Base-by-base conservation (phyloP, 2,329 filamentous ascomycete genomes). In the Penicillium sp. region DNA sequence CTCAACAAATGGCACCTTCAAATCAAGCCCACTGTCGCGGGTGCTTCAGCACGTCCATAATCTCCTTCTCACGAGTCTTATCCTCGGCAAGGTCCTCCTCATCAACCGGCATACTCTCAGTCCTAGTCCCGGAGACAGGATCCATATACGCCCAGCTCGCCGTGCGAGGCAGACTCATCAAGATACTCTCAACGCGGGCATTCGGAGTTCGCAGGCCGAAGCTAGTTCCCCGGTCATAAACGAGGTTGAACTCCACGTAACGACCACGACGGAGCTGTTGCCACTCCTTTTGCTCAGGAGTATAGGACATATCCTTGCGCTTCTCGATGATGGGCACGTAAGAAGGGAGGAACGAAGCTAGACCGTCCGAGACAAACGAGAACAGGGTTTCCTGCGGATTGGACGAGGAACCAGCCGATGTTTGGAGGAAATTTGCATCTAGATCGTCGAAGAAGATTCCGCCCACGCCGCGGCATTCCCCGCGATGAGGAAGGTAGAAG, bases 401-500 rank as follows among this genome's bases (percentile, higher is more conserved):
- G 70, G 94, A 90, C 1, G 86, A 85, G 1, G 79, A 79, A 26
- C 72, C 70, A 1, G 75, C 67, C 5, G 75, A 76, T 35, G 70
- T 72, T 55, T 76, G 65, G 30, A 79, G 70, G 71, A 79, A 79
- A 57, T 67, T 71, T 45, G 78, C 90, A 75, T 99, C 95, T 14
- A 99, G 84, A 75, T 99, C 95, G 78, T 99, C 95, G 73, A 99
- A 99, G 85, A 99, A 99, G 78, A 99, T 98, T 57, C 95, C 95
- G 56, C 95, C 95, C 37, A 99, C 81, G 59, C 95, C 95, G 52
- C 95, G 89, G 51, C 87, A 83, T 80, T 99, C 95, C 61, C 86
- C 86, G 51, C 95, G 88, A 80, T 99, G 95, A 76, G 93, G 94
- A 78, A 97, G 91, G 81, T 85, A 89, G 80, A 99, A 99, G 82